These are phyloP conservation scores for Nicotiana tomentosiformis DNA, from an alignment of 257 asterid species.

Conservation along the genomic window DNA sequence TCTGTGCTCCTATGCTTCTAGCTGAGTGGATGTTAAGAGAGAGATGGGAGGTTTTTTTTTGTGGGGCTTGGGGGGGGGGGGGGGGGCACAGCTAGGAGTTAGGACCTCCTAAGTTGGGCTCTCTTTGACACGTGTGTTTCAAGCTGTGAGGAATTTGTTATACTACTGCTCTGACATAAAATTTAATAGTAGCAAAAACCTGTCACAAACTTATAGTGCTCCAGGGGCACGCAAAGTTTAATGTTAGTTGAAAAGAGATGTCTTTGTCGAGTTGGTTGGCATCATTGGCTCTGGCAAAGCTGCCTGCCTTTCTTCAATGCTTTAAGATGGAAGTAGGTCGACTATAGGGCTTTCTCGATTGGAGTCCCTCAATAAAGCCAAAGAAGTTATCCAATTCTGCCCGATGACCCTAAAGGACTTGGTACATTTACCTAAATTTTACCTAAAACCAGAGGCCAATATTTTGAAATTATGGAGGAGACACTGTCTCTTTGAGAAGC, in stretches of 20 bases:
- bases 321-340: no score
- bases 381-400: no score
- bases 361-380: no score
- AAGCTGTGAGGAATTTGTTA: background rate
- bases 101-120: background rate
- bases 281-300: no score
- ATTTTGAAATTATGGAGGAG: background rate
- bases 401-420: background rate
- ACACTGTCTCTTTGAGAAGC: background rate
- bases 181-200: background rate
- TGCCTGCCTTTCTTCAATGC: no score
- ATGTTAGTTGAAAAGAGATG: background rate
- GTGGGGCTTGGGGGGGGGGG: background rate
- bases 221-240: background rate
- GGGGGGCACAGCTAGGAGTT: background rate
- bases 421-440: background rate
- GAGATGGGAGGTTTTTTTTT: background rate
- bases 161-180: background rate
- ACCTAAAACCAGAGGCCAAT: background rate
- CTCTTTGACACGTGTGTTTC: no score
- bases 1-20: background rate
- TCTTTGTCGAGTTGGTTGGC: no score
- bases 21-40: background rate
- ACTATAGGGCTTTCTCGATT: no score
- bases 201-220: background rate